These are phyloP conservation scores for Cladophialophora immunda DNA, from an alignment of 2,329 filamentous ascomycete species.

Conservation along the genomic window DNA sequence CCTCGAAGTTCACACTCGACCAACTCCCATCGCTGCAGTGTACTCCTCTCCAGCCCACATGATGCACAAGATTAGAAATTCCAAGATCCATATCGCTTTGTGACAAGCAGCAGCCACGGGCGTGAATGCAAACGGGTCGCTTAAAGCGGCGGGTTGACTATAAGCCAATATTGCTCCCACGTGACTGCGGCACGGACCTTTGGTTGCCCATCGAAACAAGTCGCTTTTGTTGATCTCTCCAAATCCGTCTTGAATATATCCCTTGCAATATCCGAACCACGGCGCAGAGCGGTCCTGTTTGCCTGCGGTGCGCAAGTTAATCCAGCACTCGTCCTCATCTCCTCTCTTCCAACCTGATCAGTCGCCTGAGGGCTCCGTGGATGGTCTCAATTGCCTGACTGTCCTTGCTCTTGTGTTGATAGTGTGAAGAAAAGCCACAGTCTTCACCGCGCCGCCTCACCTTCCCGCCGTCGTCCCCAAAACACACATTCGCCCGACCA, in stretches of 20 bases:
- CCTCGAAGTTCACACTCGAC: too few relatives aligned
- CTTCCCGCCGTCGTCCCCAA: conserved; percentile 1
- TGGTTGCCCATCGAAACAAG: conserved; percentile 7
- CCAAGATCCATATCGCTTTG: background rate
- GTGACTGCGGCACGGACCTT: background rate
- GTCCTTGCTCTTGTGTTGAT: background rate
- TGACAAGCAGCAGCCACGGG: too few relatives aligned
- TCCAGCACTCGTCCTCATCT: background rate
- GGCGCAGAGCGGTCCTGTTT: background rate
- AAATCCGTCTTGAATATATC: conserved; percentile 5
- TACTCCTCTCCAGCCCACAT: background rate
- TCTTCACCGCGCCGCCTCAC: conserved; percentile 15
- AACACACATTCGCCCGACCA: conserved; percentile 7
- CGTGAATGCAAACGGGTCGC: background rate
- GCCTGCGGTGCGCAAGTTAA: conserved; percentile 1
- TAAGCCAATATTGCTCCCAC: background rate
- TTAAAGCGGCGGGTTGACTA: background rate
- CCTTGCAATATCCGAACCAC: background rate
- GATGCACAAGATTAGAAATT: background rate
- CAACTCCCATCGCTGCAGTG: too few relatives aligned
- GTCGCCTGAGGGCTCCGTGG: background rate
- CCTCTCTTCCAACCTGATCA: background rate
- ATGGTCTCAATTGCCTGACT: background rate
- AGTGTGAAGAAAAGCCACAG: background rate
- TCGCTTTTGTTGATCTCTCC: background rate